Evolutionary conservation across 192 early-diverging fungal genomes (phyloP).

Genomic region (Backusella tarrabulga): DNA sequence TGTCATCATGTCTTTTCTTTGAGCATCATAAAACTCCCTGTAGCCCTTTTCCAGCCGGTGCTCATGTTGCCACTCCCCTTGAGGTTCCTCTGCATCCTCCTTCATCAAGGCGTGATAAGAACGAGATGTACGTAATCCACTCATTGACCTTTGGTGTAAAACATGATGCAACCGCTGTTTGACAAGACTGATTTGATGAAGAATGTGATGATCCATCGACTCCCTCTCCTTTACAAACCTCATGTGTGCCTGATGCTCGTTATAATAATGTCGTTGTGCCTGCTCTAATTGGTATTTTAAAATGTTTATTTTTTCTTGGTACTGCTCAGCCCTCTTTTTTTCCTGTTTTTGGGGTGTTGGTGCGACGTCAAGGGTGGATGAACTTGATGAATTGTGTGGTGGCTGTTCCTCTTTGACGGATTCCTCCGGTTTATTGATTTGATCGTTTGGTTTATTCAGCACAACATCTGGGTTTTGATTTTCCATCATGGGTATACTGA

Average conservation of each 20-base stretch:
- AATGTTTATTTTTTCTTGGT: background rate
- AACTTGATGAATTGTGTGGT: background rate
- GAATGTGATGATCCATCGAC: background rate
- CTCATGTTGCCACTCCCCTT: background rate
- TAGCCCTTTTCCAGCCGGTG: background rate
- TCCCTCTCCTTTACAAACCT: background rate
- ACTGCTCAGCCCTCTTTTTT: background rate
- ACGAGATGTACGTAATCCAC: background rate
- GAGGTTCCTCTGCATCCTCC: background rate
- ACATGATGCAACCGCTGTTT: background rate
- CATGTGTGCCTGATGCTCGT: background rate
- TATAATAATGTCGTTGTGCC: background rate
- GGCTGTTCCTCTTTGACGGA: background rate
- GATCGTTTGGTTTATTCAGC: background rate
- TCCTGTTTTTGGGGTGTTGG: background rate
- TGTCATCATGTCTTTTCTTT: background rate
- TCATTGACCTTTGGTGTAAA: background rate
- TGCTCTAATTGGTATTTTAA: background rate
- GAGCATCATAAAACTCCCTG: background rate
- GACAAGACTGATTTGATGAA: background rate
- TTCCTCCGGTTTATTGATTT: background rate
- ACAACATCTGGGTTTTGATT: background rate
- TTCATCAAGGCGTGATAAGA: background rate
- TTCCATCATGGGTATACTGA: background rate
- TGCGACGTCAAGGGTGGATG: background rate